Percentiles rank a stretch among this genome's conserved stretches.
These are phyloP conservation scores for Phaeolepiota aurea DNA, from an alignment of 768 basidiomycete species.

Conservation along the genomic window DNA sequence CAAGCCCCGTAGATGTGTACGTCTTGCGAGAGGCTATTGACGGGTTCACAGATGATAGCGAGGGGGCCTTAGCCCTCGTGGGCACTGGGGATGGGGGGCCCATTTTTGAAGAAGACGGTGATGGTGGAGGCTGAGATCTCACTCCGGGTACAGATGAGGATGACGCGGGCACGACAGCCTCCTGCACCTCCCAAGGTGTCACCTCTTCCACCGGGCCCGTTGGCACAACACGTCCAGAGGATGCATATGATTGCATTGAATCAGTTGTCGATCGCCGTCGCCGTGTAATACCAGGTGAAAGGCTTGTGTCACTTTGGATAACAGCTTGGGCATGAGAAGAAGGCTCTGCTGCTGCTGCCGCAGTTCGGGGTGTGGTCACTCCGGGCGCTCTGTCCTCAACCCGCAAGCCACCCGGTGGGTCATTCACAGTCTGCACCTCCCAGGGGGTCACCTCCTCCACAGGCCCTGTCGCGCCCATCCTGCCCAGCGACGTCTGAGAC, in stretches of 20 bases:
- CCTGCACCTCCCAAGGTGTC: conserved; percentile 27
- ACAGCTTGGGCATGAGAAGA: too few relatives aligned
- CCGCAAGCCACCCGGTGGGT: too few relatives aligned
- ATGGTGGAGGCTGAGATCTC: too few relatives aligned
- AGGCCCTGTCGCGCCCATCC: not conserved
- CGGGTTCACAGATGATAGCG: too few relatives aligned
- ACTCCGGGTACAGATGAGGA: too few relatives aligned
- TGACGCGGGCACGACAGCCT: not conserved
- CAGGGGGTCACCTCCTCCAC: conserved; percentile 22
- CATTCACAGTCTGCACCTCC: conserved; percentile 16
- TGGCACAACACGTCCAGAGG: not conserved
- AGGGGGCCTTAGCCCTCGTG: too few relatives aligned
- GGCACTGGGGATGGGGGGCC: too few relatives aligned
- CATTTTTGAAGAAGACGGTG: too few relatives aligned
- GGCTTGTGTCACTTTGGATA: not conserved
- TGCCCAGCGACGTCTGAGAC: not conserved
- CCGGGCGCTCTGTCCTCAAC: too few relatives aligned
- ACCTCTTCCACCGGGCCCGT: conserved; percentile 27
- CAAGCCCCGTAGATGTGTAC: conserved; percentile 18
- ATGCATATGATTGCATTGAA: not conserved
- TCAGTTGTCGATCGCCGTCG: not conserved
- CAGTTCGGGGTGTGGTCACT: too few relatives aligned
- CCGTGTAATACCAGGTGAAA: not conserved
- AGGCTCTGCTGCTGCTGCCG: too few relatives aligned
- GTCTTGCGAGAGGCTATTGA: too few relatives aligned